phyloP scores from a whole-genome alignment of 202 grass and related monocot species.

The Panicum hallii region DNA sequence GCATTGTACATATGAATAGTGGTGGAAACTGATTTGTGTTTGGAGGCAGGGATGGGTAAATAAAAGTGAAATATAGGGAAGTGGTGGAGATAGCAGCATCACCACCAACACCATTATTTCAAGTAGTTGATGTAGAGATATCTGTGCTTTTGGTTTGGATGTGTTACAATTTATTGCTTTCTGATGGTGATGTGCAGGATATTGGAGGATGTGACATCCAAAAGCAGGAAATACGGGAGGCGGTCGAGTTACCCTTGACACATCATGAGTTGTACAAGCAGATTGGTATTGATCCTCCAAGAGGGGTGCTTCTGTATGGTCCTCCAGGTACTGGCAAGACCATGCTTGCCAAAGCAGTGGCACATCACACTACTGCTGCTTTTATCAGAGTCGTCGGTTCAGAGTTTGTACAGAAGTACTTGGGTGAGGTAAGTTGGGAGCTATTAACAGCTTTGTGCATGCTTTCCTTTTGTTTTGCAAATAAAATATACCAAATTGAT shows the following conservation, averaged over 20 bases:
- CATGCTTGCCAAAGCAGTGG: slow-evolving; percentile 95
- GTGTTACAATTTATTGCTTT: slow-evolving; percentile 19
- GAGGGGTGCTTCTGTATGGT: slow-evolving; percentile 91
- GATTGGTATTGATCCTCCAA: slow-evolving; percentile 97
- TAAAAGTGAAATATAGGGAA: background rate
- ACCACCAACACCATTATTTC: background rate
- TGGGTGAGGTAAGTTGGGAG: slow-evolving; percentile 78
- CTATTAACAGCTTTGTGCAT: background rate
- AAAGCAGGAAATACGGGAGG: slow-evolving; percentile 95
- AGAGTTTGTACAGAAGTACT: slow-evolving; percentile 95
- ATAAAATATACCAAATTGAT: background rate
- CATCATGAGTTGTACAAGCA: slow-evolving; percentile 99
- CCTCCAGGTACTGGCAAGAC: slow-evolving; percentile 96
- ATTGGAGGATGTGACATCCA: slow-evolving; percentile 96
- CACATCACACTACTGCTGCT: slow-evolving; percentile 90
- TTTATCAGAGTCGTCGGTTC: slow-evolving; percentile 98
- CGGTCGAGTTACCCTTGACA: slow-evolving; percentile 91
- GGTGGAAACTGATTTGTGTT: background rate
- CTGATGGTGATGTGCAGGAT: slow-evolving; percentile 59
- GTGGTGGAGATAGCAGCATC: background rate
- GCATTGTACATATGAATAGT: background rate
- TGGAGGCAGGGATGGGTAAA: background rate
- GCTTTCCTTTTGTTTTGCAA: background rate
- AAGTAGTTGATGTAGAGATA: background rate
- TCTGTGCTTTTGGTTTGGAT: background rate